Conservation (phyloP, 164 flowering plant species). For the Platanus orientalis region DNA sequence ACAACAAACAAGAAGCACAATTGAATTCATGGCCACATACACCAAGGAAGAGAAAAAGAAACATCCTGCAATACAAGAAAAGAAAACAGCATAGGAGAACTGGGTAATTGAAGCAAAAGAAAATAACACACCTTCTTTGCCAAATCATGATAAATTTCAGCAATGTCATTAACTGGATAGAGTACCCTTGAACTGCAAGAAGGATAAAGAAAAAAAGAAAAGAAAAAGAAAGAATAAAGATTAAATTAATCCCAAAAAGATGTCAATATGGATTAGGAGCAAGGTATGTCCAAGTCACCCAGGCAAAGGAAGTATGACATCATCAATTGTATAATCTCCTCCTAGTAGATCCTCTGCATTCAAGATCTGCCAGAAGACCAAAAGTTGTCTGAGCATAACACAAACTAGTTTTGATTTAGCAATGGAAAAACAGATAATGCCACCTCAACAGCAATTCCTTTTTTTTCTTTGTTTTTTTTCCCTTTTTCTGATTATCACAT, state of each 20-base stretch:
- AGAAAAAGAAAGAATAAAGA: neutral
- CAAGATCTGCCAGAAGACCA: conserved; percentile 44
- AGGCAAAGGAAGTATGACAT: conserved; percentile 90
- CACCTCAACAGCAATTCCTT: no score
- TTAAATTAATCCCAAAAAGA: neutral
- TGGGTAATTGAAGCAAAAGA: neutral
- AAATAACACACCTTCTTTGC: conserved; percentile 65
- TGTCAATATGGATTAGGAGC: neutral
- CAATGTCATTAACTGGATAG: conserved; percentile 71
- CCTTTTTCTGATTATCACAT: no score
- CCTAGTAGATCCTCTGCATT: conserved; percentile 53
- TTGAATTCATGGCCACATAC: no score
- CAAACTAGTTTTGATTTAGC: no score
- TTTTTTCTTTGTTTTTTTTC: no score
- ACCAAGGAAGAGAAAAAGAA: neutral
- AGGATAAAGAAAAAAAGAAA: conserved; percentile 6
- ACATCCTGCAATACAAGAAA: neutral
- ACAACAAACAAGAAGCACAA: neutral
- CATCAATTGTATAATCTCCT: conserved; percentile 58
- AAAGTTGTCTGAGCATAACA: conserved; percentile 2
- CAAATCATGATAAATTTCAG: conserved; percentile 70
- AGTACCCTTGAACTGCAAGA: conserved; percentile 61
- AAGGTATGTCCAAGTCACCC: conserved; percentile 46
- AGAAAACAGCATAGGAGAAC: neutral
- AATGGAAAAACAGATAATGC: no score